Base-by-base conservation (phyloP, 352 stramenopile genomes). In the Plasmopara viticola region DNA sequence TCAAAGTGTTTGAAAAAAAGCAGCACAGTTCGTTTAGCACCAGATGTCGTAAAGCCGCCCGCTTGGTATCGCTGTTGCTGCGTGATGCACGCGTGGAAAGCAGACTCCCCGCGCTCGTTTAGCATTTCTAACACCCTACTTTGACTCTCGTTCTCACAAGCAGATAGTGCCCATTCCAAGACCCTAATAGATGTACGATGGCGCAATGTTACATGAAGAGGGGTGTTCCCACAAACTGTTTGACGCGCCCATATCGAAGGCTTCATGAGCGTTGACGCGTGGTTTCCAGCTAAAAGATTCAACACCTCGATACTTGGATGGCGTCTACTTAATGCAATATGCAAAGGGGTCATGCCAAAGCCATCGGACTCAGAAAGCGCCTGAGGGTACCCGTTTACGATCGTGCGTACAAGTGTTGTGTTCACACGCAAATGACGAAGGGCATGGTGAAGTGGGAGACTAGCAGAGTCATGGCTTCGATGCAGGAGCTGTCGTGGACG, bases 331-430 rank as follows among this genome's bases (percentile, higher is more conserved):
- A 86, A 68, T 8, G 68, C 74, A 2, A 87, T 54, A 45, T 90
- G 79, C 34, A 87, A 44, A 10, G 79, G 79, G 9, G 72, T 86
- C 56, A 84, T 79, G 6, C 72, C 76, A 48, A 75, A 81, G 14
- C 63, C 66, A 53, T 90, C 78, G 4, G 29, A 42, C 8, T 61
- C 48, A n/a, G 15, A 14, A 30, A 84, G 53, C 6, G 72, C 79
- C 4, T 85, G 70, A 0, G 41, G 50, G 39, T 75, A 74, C 0
- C 68, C 74, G 4, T 59, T 5, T 1, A 70, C 67, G n/a, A 90
- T 66, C 0, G 60, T 51, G 6, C 52, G 47, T 20, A 86, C 44
- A 4, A 86, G 60, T 18, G 47, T 10, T 7, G 78, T 44, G 0
- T 61, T 51, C 5, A 78, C 71, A 2, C 57, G 37, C 1, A 53